Percentiles rank a stretch among this genome's conserved stretches.
Conservation (phyloP, 176 grass and related monocot species). For the Oryza glaberrima region DNA sequence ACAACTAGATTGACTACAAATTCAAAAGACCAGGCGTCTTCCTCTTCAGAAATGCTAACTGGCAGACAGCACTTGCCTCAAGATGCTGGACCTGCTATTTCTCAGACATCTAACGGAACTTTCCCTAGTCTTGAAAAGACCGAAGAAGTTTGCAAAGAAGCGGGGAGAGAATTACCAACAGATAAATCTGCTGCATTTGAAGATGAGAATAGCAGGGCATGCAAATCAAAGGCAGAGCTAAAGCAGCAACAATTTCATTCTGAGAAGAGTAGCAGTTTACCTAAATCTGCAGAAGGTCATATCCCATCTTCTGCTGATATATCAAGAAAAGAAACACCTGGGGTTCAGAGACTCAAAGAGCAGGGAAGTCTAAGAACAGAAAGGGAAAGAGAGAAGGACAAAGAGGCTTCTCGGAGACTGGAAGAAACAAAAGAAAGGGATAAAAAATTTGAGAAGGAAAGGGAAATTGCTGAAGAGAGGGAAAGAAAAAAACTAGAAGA, state of each 20-base stretch:
- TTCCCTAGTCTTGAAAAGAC: conserved; percentile 17
- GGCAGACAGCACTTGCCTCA: conserved; percentile 20
- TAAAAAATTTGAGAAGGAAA: conserved; percentile 55
- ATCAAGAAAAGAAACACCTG: conserved; percentile 42
- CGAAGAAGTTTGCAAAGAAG: conserved; percentile 18
- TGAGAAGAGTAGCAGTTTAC: conserved; percentile 27
- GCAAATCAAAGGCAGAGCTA: conserved; percentile 27
- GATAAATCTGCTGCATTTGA: conserved; percentile 32
- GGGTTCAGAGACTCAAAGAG: conserved; percentile 47
- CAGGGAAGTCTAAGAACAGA: conserved; percentile 41
- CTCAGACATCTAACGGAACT: conserved; percentile 23
- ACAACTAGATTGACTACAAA: not conserved
- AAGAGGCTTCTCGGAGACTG: conserved; percentile 38
- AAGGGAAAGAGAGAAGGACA: conserved; percentile 50
- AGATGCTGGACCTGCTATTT: conserved; percentile 17
- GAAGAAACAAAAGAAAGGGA: conserved; percentile 65
- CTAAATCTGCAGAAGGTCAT: conserved; percentile 38
- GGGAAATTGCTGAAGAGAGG: conserved; percentile 55
- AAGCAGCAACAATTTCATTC: conserved; percentile 27
- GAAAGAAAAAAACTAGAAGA: conserved; percentile 58
- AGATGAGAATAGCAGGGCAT: conserved; percentile 30
- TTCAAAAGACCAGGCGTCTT: conserved; percentile 32
- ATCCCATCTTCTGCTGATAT: conserved; percentile 26
- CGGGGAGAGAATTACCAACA: conserved; percentile 28
- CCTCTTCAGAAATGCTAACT: conserved; percentile 21